Evolutionary conservation across 2,329 filamentous ascomycete genomes (phyloP).

Genomic region (Aspergillus sp.): DNA sequence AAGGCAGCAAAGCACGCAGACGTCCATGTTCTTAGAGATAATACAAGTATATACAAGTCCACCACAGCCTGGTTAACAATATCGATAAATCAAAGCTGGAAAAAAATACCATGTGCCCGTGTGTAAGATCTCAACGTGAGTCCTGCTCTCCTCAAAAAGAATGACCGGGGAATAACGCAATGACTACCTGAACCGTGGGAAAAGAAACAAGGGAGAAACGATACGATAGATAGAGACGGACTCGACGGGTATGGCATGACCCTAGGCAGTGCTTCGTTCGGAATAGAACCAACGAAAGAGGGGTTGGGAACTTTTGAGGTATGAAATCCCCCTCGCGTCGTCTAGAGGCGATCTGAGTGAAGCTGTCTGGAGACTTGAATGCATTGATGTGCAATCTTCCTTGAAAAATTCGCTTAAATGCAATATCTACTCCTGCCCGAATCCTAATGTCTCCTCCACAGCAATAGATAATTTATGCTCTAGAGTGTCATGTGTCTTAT

Average conservation of each 20-base stretch:
- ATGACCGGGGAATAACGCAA: conserved; percentile 4
- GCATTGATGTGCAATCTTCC: conserved; percentile 14
- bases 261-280: conserved; percentile 1
- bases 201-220: background rate
- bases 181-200: conserved; percentile 3
- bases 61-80: conserved; percentile 8
- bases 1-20: background rate
- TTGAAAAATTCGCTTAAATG: conserved; percentile 3
- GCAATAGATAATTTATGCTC: conserved; percentile 92
- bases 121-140: background rate
- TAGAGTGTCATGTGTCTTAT: conserved; percentile 82
- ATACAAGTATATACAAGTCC: conserved; percentile 16
- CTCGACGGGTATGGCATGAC: conserved; percentile 3
- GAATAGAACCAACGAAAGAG: background rate
- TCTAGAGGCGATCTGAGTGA: background rate
- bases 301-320: background rate
- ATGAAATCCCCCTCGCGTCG: background rate
- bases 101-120: conserved; percentile 8
- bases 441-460: conserved; percentile 97
- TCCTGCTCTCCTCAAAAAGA: conserved; percentile 9
- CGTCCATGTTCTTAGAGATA: conserved; percentile 10
- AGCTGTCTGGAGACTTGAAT: background rate
- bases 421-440: conserved; percentile 81
- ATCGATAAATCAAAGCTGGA: conserved; percentile 10
- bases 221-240: background rate